Evolutionary conservation across 768 basidiomycete genomes (phyloP), one percentile per base, ranked within the genome.

Genomic region (Tricholoma terreum): DNA sequence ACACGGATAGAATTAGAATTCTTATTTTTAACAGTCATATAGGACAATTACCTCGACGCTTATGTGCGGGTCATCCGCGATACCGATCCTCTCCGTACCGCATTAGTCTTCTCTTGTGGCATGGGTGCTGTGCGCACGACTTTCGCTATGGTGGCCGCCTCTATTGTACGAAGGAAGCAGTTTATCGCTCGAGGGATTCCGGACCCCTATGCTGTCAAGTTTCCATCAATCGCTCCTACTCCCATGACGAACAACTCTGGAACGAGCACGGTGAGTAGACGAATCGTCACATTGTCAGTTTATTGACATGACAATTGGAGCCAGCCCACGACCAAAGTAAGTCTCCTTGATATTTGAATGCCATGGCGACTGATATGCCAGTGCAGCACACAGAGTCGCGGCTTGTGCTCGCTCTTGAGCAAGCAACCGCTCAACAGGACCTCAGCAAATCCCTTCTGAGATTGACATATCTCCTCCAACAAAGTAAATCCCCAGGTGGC

Each of bases 81-180:
- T 36, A 83, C 89, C 0, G 91, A 96, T 64, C 95, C 96, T 2
- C 73, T 87, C 3, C 77, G 77, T 15, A 94, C 93, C 0, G 86
- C 90, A 0, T 76, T 98, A 17, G 90, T 98, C 4, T 98, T 98
- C 70, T 94, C 90, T 50, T 98, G 96, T 69, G 96, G 97, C 31
- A 94, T 96, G 86, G 97, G 97, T 45, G 93, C 92, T 2, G 95
- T 98, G 1, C 83, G 96, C 17, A 95, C 94, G 2, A 98, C 95
- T 0, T 98, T 97, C 67, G 94, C 92, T 3, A 98, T 98, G 97
- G 83, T 88, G n/a, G 92, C 94, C 6, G 94, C 96, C 0, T 84
- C 87, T 56, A 78, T 99, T 34, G 80, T 98, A 1, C 79, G 96
- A 42, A 78, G 96, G 49, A 90, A 87, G 65, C 89, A 92, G 67